Evolutionary conservation across 106 monocot genomes (phyloP).

Genomic region (Allium cepa): DNA sequence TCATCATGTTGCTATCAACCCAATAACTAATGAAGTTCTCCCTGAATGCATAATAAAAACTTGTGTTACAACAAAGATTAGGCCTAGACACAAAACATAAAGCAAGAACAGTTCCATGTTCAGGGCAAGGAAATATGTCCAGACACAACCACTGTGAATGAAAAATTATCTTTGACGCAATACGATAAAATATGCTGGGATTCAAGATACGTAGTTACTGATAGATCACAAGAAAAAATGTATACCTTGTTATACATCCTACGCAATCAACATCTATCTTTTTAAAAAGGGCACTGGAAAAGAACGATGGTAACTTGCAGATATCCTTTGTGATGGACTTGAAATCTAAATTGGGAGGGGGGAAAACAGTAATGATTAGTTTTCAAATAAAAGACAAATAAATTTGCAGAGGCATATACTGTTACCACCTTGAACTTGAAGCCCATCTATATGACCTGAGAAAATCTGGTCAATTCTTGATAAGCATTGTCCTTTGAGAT

Average conservation of each 20-base stretch:
- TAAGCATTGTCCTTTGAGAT: slow-evolving; percentile 70
- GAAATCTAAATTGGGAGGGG: slow-evolving; percentile 45
- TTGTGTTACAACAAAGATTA: not conserved
- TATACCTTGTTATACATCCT: slow-evolving; percentile 61
- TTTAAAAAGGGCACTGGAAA: slow-evolving; percentile 69
- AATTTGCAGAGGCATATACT: no score
- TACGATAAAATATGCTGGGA: not conserved
- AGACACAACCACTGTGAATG: not conserved
- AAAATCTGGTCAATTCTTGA: slow-evolving; percentile 68
- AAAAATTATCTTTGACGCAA: not conserved
- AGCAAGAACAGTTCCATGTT: not conserved
- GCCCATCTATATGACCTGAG: slow-evolving; percentile 53
- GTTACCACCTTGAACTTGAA: slow-evolving; percentile 57
- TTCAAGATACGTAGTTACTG: not conserved
- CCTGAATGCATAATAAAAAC: slow-evolving; percentile 34
- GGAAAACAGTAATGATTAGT: no score
- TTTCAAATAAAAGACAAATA: no score
- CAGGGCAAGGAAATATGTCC: not conserved
- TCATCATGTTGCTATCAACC: slow-evolving; percentile 78
- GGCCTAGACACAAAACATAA: not conserved
- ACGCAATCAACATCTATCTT: slow-evolving; percentile 60
- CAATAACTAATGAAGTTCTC: slow-evolving; percentile 76
- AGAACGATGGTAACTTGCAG: slow-evolving; percentile 93
- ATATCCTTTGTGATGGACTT: slow-evolving; percentile 78
- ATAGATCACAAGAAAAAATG: not conserved